These are phyloP conservation scores for Globisporangium carolinianum DNA, from an alignment of 352 stramenopile species.

Conservation along the genomic window DNA sequence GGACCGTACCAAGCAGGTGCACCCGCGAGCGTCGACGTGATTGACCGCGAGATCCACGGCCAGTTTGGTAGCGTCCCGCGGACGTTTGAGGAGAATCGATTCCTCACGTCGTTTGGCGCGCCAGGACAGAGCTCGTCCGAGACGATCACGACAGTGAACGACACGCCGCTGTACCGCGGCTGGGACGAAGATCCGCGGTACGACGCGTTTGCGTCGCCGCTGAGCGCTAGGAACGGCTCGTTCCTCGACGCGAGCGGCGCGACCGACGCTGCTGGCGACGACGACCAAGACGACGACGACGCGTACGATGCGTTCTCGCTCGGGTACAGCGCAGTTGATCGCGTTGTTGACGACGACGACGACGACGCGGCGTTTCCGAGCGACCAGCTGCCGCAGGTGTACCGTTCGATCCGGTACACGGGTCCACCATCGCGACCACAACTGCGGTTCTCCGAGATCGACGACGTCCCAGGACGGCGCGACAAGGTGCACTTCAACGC, in stretches of 20 bases:
- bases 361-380: slow-evolving; percentile 42
- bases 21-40: slow-evolving; percentile 4
- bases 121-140: slow-evolving; percentile 13
- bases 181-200: slow-evolving; percentile 18
- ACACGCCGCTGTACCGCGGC: slow-evolving; percentile 4
- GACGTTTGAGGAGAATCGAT: slow-evolving; percentile 12
- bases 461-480: slow-evolving; percentile 31
- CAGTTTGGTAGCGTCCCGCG: slow-evolving; percentile 8
- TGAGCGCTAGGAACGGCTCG: slow-evolving; percentile 17
- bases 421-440: slow-evolving; percentile 13
- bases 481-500: slow-evolving; percentile 78
- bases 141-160: slow-evolving; percentile 8
- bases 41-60: slow-evolving; percentile 10
- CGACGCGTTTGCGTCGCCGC: slow-evolving; percentile 36
- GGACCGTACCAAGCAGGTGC: slow-evolving; percentile 9
- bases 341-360: slow-evolving; percentile 15
- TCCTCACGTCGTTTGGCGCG: slow-evolving; percentile 5
- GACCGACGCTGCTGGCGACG: background rate
- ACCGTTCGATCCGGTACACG: slow-evolving; percentile 58
- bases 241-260: slow-evolving; percentile 11
- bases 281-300: background rate
- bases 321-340: slow-evolving; percentile 30
- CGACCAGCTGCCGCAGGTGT: slow-evolving; percentile 67
- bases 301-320: slow-evolving; percentile 50
- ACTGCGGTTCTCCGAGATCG: slow-evolving; percentile 25